Conservation (phyloP, 805 yeast species). For the Candida verbasci region DNA sequence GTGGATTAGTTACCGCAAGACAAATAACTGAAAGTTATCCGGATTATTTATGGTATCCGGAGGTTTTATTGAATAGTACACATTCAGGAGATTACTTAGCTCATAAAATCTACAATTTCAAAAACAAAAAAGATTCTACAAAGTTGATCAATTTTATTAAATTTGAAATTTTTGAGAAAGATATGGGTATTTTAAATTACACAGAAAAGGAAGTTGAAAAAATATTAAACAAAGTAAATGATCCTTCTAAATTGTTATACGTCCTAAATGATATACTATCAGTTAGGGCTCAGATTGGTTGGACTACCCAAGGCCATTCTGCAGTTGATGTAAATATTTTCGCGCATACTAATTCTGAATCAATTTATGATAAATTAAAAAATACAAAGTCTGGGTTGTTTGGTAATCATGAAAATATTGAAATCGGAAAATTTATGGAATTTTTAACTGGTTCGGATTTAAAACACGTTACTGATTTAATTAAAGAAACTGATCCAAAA, state of each 20-base stretch:
- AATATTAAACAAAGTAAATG: slow-evolving; percentile 14
- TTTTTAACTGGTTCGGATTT: slow-evolving; percentile 46
- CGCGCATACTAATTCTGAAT: slow-evolving; percentile 61
- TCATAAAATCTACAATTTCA: slow-evolving; percentile 35
- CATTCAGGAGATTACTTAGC: slow-evolving; percentile 76
- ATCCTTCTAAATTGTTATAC: slow-evolving; percentile 42
- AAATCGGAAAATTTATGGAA: slow-evolving; percentile 73
- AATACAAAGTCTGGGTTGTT: slow-evolving; percentile 40
- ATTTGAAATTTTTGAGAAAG: slow-evolving; percentile 52
- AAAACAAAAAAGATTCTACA: slow-evolving; percentile 15
- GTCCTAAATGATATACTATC: slow-evolving; percentile 69
- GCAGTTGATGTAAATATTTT: slow-evolving; percentile 95
- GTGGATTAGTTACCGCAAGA: slow-evolving; percentile 85
- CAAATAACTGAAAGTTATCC: slow-evolving; percentile 71
- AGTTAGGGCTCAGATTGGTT: slow-evolving; percentile 83
- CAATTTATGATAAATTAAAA: slow-evolving; percentile 36
- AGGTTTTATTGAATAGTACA: slow-evolving; percentile 60
- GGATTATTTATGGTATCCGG: slow-evolving; percentile 85
- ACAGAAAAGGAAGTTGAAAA: slow-evolving; percentile 44
- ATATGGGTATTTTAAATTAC: slow-evolving; percentile 62
- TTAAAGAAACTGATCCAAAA: slow-evolving; percentile 43
- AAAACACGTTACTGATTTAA: slow-evolving; percentile 41
- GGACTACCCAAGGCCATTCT: slow-evolving; percentile 95
- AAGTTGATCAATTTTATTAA: slow-evolving; percentile 43
- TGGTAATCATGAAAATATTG: slow-evolving; percentile 86